Base-by-base conservation (phyloP, 2,329 filamentous ascomycete genomes). In the Arthrobotrys conoides region DNA sequence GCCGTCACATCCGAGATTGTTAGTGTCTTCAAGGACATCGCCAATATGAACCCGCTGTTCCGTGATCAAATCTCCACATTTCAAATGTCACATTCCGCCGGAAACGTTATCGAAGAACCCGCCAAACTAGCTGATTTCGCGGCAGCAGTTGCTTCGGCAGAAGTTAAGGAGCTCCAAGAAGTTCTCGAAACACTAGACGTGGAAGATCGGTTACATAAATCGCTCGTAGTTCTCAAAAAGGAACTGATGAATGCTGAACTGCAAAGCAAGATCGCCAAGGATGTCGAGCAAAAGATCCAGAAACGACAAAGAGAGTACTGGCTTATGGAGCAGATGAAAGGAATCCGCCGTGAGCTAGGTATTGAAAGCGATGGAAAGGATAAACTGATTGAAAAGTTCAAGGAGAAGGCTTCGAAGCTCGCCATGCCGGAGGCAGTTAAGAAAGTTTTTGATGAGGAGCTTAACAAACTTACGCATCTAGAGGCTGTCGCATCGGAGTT, bases 311-410 rank as follows among this genome's bases (percentile, higher is more conserved):
- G 96, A 66, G 96, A 99, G 84, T 99, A 98, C 86, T 98, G 94
- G 93, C 87, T 99, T 57, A 96, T 97, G 93, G 96, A 99, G 85
- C 96, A 99, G 84, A 97, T 99, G 94, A 98, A 98, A 87, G 96
- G 94, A 27, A 99, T 99, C 83, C 92, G 93, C 75, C 90, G 96
- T 75, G 96, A 99, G 85, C 89, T 99, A 61, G 96, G 96, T 22
- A 93, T 99, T 67, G 96, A 99, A 84, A 97, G 93, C 5, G 96
- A 99, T 83, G 96, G 96, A 80, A 99, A 98, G 85, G 96, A 99
- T 83, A 98, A 98, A 86, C 88, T 99, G 12, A 93, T 99, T 0
- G 96, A 98, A 84, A 97, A 93, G 84, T 99, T 99, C 87, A 96
- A 93, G 85, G 94, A 97, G 83, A 97, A 97, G 87, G 94, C 93